Conservation (phyloP, 169 alveolate species). For the Eimeria zaria region DNA sequence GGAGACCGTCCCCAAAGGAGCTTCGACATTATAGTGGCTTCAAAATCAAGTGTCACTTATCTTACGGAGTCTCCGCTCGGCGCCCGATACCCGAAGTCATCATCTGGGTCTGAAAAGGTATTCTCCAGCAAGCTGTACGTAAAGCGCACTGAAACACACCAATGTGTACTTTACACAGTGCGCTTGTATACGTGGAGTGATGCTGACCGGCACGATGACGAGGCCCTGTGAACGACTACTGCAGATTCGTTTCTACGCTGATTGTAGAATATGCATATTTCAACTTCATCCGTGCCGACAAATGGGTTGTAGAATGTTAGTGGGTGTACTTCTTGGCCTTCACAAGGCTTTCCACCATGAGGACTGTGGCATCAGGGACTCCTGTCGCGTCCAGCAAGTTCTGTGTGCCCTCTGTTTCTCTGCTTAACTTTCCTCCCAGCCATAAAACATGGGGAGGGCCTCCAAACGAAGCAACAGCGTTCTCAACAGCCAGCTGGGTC, state of each 20-base stretch:
- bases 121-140: constrained; percentile 10
- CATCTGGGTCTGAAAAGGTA: constrained; percentile 26
- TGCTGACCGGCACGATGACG: not conserved
- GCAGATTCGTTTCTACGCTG: not conserved
- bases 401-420: constrained; percentile 22
- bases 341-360: constrained; percentile 54
- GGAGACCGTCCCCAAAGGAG: not conserved
- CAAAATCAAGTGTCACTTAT: not conserved
- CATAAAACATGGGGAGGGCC: constrained; percentile 42
- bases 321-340: constrained; percentile 3
- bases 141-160: not conserved
- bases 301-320: not conserved
- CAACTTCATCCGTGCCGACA: not conserved
- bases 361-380: constrained; percentile 33
- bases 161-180: not conserved
- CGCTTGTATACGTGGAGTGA: not conserved
- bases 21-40: not conserved
- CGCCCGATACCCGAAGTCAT: constrained; percentile 42
- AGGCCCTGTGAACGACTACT: not conserved
- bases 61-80: constrained; percentile 30
- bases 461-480: constrained; percentile 27
- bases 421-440: constrained; percentile 47
- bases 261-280: not conserved
- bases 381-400: constrained; percentile 35
- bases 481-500: constrained; percentile 18